phyloP scores from a whole-genome alignment of 2,329 filamentous ascomycete genomes.

The Fulvia fulva region DNA sequence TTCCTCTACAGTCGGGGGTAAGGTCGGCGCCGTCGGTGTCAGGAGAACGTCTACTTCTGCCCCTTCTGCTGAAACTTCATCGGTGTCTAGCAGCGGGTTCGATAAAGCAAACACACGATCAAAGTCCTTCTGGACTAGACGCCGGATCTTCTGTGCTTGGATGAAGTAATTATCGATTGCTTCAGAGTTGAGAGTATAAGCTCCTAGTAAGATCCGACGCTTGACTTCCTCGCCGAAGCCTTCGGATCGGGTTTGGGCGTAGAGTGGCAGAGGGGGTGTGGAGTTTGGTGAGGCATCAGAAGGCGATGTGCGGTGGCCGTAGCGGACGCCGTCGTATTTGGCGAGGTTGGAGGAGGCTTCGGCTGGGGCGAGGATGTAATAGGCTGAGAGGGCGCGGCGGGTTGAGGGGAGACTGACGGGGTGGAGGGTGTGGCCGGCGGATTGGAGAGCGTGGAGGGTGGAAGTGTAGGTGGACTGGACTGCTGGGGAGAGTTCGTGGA shows the following conservation, averaged over 20 bases:
- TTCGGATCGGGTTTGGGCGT: constrained; percentile 67
- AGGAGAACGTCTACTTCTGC: constrained; percentile 87
- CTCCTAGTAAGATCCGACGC: constrained; percentile 80
- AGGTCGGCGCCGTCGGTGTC: constrained; percentile 78
- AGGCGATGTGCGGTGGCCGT: constrained; percentile 59
- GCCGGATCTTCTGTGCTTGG: constrained; percentile 82
- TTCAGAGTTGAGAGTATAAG: constrained; percentile 83
- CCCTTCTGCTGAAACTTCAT: constrained; percentile 53
- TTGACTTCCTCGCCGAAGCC: constrained; percentile 83
- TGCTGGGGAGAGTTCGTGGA: constrained; percentile 67
- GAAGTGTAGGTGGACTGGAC: constrained; percentile 68
- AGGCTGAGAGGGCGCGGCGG: constrained; percentile 79
- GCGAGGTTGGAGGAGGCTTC: constrained; percentile 95
- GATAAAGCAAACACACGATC: constrained; percentile 66
- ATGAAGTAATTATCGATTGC: constrained; percentile 97
- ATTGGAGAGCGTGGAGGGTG: constrained; percentile 57
- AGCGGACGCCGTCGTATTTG: constrained; percentile 96
- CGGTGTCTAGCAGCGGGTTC: constrained; percentile 58
- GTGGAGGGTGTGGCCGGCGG: constrained; percentile 66
- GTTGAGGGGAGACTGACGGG: constrained; percentile 80
- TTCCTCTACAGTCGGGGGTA: constrained; percentile 62
- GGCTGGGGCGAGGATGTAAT: constrained; percentile 91
- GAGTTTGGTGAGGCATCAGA: constrained; percentile 45
- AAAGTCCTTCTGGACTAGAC: constrained; percentile 82
- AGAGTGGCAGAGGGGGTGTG: constrained; percentile 48